These are phyloP conservation scores for Gossypium anomalum DNA, from an alignment of 345 rosid genomes.

Conservation along the genomic window DNA sequence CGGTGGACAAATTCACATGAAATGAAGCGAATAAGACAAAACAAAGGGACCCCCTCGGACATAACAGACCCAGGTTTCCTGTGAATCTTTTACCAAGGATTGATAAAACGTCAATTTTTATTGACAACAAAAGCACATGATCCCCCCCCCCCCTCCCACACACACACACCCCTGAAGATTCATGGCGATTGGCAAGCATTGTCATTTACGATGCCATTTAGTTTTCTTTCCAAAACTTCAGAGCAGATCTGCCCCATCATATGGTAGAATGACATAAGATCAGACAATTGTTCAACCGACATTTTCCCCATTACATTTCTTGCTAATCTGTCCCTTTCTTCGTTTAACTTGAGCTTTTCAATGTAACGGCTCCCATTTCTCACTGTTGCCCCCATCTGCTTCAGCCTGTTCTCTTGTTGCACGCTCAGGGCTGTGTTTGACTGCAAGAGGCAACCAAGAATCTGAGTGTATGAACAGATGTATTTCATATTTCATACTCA, in stretches of 20 bases:
- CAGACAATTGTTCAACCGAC: neutral
- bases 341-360: neutral
- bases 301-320: neutral
- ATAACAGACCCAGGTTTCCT: neutral
- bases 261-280: neutral
- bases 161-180: neutral
- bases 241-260: neutral
- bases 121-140: neutral
- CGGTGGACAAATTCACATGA: neutral
- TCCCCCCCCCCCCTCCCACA: neutral
- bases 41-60: neutral
- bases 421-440: neutral
- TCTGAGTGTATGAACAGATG: neutral
- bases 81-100: neutral
- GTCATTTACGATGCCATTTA: neutral
- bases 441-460: neutral
- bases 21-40: neutral
- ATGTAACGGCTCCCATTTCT: neutral
- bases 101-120: neutral
- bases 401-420: neutral
- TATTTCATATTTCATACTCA: no score
- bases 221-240: neutral
- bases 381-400: slow-evolving; percentile 3
- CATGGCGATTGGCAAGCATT: neutral
- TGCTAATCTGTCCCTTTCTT: neutral